Base-by-base conservation (phyloP, 2,329 filamentous ascomycete genomes). In the Claviceps humidiphila region DNA sequence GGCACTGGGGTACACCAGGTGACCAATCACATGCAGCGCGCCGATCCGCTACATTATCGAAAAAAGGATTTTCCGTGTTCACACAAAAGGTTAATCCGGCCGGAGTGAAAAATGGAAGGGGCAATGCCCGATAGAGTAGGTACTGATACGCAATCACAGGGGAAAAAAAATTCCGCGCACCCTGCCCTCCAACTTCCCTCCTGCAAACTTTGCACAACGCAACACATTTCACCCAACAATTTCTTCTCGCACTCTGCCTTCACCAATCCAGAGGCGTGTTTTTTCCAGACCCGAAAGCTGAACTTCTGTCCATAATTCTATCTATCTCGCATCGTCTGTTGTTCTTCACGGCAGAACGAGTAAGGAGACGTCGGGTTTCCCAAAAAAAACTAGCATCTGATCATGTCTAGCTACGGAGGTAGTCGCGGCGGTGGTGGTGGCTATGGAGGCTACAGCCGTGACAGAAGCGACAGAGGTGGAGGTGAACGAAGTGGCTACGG, bases 351-450 rank as follows among this genome's bases (percentile, higher is more conserved):
- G 16, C n/a, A 46, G 30, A 43, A 47, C 26, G 49, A 53, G 41
- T 30, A 51, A 38, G 26, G 11, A 7, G 22, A 47, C 42, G 41
- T 34, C 4, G 40, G 11, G 5, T 30, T 34, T 13, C 30, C 17
- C 34, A 49, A 42, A 44, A 40, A 24, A 40, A 24, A 51, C 49
- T 44, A 54, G 22, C 17, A 39, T 13, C 47, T 50, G 53, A 70
- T 59, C 53, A 75, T 76, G 73, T 76, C 74, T 61, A 74, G 72
- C 65, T 69, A 70, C 60, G 64, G 67, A 26, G 66, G 64, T 56
- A 63, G 69, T 56, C 62, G 59, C 53, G 66, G 59, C 53, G 66
- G 65, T 43, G 59, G 60, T 42, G 44, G 44, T 13, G 26, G 26
- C n/a, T 61, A 62, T 54, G 63, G 66, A 57, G 64, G 70, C 59